These are phyloP conservation scores for Arthrobotrys iridis DNA, from an alignment of 2,329 filamentous ascomycete species.

Conservation along the genomic window DNA sequence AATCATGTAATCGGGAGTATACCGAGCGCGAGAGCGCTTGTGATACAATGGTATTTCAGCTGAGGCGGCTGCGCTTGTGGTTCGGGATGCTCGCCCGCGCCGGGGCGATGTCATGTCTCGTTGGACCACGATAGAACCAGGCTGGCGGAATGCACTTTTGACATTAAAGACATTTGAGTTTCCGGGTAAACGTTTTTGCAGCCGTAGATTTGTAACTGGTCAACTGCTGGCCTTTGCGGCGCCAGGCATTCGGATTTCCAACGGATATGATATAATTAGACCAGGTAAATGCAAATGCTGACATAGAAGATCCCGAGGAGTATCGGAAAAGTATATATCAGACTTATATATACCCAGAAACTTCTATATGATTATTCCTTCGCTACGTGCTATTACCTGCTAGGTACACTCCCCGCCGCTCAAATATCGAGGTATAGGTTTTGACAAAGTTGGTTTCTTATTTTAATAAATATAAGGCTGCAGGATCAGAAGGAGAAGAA, in stretches of 20 bases:
- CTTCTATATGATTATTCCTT: too few relatives aligned
- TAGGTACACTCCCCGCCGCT: background rate
- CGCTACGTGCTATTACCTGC: background rate
- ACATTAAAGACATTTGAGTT: too few relatives aligned
- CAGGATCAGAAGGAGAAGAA: too few relatives aligned
- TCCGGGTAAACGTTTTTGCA: too few relatives aligned
- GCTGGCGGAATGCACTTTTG: background rate
- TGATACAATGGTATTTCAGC: background rate
- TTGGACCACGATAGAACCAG: background rate
- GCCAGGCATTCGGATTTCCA: too few relatives aligned
- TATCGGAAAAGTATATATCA: too few relatives aligned
- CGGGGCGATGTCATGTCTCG: background rate
- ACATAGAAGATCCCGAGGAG: too few relatives aligned
- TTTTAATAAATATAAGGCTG: background rate
- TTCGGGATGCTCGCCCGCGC: background rate
- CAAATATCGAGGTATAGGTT: background rate
- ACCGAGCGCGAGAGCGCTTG: slow-evolving; percentile 21
- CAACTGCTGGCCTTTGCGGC: too few relatives aligned
- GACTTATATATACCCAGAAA: too few relatives aligned
- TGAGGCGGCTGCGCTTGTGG: slow-evolving; percentile 17
- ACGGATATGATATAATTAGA: too few relatives aligned
- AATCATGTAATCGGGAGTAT: background rate
- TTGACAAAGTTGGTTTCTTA: background rate
- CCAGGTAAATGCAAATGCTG: too few relatives aligned
- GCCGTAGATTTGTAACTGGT: too few relatives aligned